phyloP scores from a whole-genome alignment of 169 alveolate species.

The Plasmodium vinckei region DNA sequence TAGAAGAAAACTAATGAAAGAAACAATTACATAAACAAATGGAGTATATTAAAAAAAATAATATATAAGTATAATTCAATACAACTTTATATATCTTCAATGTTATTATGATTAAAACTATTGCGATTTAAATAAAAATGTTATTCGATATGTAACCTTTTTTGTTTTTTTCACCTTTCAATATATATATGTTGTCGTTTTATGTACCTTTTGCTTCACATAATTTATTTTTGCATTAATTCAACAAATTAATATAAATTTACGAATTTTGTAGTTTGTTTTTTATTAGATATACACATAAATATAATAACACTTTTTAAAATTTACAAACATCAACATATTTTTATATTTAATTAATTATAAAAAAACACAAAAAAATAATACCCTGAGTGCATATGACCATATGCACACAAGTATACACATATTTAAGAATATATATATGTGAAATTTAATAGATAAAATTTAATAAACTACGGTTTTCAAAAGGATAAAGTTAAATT shows the following conservation, averaged over 20 bases:
- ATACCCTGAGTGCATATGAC: background rate
- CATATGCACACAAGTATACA: background rate
- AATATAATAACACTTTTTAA: background rate
- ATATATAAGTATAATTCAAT: background rate
- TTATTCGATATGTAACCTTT: background rate
- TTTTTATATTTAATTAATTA: background rate
- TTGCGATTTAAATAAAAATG: background rate
- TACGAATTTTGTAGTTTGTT: background rate
- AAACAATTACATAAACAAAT: background rate
- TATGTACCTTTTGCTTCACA: background rate
- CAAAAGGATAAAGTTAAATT: too few species aligned
- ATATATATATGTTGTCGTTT: background rate
- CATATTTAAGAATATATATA: background rate
- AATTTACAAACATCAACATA: slow-evolving; percentile 6
- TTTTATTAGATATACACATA: background rate
- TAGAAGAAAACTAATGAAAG: background rate
- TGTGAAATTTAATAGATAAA: background rate
- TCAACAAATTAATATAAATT: slow-evolving; percentile 1
- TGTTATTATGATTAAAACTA: too few species aligned
- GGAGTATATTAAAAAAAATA: background rate
- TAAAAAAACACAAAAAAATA: slow-evolving; percentile 1
- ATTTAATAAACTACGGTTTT: too few species aligned
- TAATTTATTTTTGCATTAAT: background rate
- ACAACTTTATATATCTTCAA: too few species aligned
- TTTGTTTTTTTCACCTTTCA: too few species aligned